Evolutionary conservation across 495 filamentous ascomycete species (phyloP).

Genomic region (Penicillium maclennaniae): DNA sequence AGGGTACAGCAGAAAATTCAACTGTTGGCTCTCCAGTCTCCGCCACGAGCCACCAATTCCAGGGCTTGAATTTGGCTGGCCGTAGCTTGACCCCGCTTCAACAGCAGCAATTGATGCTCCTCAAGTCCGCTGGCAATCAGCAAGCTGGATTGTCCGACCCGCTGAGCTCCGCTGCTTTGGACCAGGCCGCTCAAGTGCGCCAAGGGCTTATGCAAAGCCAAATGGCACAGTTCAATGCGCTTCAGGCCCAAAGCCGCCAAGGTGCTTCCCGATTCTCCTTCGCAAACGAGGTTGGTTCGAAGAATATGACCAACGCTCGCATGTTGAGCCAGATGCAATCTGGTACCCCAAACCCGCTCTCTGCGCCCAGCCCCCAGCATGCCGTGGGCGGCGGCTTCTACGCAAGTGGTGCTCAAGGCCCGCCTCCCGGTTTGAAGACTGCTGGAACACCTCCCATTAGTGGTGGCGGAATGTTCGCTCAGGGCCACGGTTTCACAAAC

Average conservation of each 20-base stretch:
- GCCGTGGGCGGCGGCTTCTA: slow-evolving; percentile 44
- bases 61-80: slow-evolving; percentile 53
- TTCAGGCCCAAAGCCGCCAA: slow-evolving; percentile 77
- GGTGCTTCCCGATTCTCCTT: slow-evolving; percentile 90
- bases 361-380: slow-evolving; percentile 54
- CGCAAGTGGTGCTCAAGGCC: slow-evolving; percentile 70
- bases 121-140: slow-evolving; percentile 58
- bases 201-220: slow-evolving; percentile 59
- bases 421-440: slow-evolving; percentile 92
- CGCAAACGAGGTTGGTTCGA: slow-evolving; percentile 73
- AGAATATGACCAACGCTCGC: slow-evolving; percentile 77
- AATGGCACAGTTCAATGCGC: slow-evolving; percentile 45
- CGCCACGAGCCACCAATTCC: slow-evolving; percentile 51
- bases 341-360: slow-evolving; percentile 52
- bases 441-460: slow-evolving; percentile 85
- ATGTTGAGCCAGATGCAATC: slow-evolving; percentile 90
- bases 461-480: slow-evolving; percentile 71
- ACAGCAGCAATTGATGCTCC: slow-evolving; percentile 65
- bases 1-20: slow-evolving; percentile 48
- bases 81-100: slow-evolving; percentile 78
- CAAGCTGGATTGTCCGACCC: slow-evolving; percentile 54
- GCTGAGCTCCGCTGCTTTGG: slow-evolving; percentile 35
- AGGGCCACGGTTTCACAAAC: slow-evolving; percentile 71
- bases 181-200: slow-evolving; percentile 39
- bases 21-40: slow-evolving; percentile 44